Conservation (phyloP, 2,329 filamentous ascomycete species). For the Penicillium sp. region DNA sequence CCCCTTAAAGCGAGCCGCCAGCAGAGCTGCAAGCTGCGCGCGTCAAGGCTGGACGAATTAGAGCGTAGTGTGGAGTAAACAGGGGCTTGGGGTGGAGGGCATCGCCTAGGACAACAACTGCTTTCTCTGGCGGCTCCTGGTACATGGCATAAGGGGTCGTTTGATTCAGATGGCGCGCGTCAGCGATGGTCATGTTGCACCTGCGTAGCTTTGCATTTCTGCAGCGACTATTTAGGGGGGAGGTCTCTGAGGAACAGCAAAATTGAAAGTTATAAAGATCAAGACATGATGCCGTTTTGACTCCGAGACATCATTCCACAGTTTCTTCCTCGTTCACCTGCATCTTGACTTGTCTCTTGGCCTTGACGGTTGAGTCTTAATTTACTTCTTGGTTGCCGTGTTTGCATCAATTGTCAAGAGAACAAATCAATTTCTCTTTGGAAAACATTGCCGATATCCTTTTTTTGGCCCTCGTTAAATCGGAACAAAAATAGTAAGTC, state of each 20-base stretch:
- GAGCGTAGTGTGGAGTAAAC: not conserved
- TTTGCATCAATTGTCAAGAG: not conserved
- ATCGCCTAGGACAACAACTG: not conserved
- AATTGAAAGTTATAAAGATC: not conserved
- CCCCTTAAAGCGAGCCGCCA: slow-evolving; percentile 18
- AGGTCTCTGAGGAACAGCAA: not conserved
- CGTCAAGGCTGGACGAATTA: slow-evolving; percentile 21
- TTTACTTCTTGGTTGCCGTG: not conserved
- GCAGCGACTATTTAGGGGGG: not conserved
- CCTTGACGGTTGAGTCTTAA: not conserved
- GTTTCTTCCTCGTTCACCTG: not conserved
- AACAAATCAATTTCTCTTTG: not conserved
- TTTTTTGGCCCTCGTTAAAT: not conserved
- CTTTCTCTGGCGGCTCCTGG: not conserved
- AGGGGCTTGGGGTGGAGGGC: not conserved
- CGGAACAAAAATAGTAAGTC: not conserved
- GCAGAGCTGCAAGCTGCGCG: slow-evolving; percentile 13
- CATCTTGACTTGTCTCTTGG: not conserved
- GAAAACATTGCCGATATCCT: not conserved
- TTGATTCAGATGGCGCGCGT: slow-evolving; percentile 17
- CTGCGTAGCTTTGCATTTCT: not conserved
- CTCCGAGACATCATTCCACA: not conserved
- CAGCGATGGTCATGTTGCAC: not conserved
- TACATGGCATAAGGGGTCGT: not conserved
- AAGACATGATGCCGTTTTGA: not conserved